Evolutionary conservation across 2,329 filamentous ascomycete genomes (phyloP), one percentile per base, ranked within the genome.

Genomic region (Huntiella abstrusa): DNA sequence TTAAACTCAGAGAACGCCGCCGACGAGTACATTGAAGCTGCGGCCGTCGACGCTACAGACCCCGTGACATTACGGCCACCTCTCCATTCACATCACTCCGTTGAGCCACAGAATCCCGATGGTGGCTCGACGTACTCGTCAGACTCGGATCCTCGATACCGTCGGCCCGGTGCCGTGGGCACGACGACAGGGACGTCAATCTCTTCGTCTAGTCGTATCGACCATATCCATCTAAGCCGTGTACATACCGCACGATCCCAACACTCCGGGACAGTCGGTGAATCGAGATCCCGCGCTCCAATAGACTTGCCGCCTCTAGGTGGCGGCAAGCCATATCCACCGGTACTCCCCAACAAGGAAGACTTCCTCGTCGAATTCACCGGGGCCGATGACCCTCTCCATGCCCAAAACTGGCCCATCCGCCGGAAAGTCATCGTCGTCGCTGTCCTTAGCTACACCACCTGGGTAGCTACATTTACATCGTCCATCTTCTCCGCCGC

Each of bases 281-380:
- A 8, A 28, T 28, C 22, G 22, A 13, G 41, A 3, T 63, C 71
- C 42, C 65, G 71, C 42, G 73, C 67, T 4, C 65, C 57, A 46
- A 75, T 63, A 55, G 76, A 80, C 1, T 57, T 86, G 47, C 82
- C 82, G 1, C 61, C 64, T 5, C 83, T 86, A 58, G 82, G 82
- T 33, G 75, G 67, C 46, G 80, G 78, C n/a, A 87, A 85, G 62
- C 68, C 76, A 0, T 84, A 75, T 55, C 83, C 83, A 3, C 81
- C 81, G 3, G 67, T 64, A 0, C 58, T 87, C 37, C 80, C 81
- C 2, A 73, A 77, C 11, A 68, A 71, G 54, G 82, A 87, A 54
- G 75, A 83, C 52, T 88, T 87, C 56, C 80, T 86, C 0, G 82
- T 87, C 38, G 82, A 85, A 60, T 94, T 93, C 56, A 80, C 87